phyloP scores from a whole-genome alignment of 176 grass and related monocot species.

The Oryza meridionalis region DNA sequence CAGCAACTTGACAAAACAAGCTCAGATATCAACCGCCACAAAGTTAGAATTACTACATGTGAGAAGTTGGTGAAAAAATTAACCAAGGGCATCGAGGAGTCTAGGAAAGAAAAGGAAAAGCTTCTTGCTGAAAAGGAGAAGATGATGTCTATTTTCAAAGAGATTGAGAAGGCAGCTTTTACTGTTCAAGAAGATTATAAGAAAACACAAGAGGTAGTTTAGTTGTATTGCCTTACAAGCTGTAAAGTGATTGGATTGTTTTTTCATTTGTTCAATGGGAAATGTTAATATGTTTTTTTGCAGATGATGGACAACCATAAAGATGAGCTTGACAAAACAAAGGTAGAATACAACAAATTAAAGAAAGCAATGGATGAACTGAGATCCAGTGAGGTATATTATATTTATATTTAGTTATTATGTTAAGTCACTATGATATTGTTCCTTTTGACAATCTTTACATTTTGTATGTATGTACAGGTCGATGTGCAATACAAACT shows the following conservation, averaged over 20 bases:
- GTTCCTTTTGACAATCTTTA: slow-evolving; percentile 11
- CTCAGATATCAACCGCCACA: slow-evolving; percentile 87
- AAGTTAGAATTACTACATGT: slow-evolving; percentile 73
- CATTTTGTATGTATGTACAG: slow-evolving; percentile 40
- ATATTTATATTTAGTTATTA: slow-evolving; percentile 12
- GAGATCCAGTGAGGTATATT: slow-evolving; percentile 71
- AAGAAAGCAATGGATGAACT: slow-evolving; percentile 90
- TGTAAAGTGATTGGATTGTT: slow-evolving; percentile 12
- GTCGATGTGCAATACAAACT: slow-evolving; percentile 84
- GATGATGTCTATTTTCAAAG: slow-evolving; percentile 64
- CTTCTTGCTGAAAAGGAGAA: slow-evolving; percentile 62
- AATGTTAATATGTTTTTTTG: slow-evolving; percentile 36
- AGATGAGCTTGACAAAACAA: slow-evolving; percentile 80
- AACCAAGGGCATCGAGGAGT: slow-evolving; percentile 68
- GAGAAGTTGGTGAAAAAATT: slow-evolving; percentile 83
- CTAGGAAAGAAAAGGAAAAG: slow-evolving; percentile 70
- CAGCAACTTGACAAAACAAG: slow-evolving; percentile 96
- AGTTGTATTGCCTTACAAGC: slow-evolving; percentile 29
- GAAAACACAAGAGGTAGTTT: slow-evolving; percentile 82
- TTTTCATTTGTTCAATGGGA: slow-evolving; percentile 8
- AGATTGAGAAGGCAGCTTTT: slow-evolving; percentile 80
- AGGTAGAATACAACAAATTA: slow-evolving; percentile 76
- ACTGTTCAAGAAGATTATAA: slow-evolving; percentile 87
- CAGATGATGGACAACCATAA: slow-evolving; percentile 88
- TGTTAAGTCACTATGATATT: slow-evolving; percentile 24